phyloP scores from a whole-genome alignment of 371 early-diverging fungal genomes.

The Mortierella sp. region DNA sequence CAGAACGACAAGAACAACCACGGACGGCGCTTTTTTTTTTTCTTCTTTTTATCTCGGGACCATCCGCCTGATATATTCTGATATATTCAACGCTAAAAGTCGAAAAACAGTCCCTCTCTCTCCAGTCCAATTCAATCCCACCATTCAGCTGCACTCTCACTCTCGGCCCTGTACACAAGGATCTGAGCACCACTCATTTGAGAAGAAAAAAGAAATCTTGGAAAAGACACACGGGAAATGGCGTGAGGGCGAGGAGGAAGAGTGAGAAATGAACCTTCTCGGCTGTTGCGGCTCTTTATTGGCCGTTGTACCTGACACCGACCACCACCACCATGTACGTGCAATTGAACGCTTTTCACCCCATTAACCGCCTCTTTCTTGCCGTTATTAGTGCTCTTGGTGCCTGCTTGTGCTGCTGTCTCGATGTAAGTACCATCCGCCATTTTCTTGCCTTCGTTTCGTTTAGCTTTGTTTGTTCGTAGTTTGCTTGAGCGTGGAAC shows the following conservation, averaged over 20 bases:
- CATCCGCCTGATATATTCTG: background rate
- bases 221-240: background rate
- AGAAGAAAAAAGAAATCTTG: background rate
- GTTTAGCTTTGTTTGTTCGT: no score
- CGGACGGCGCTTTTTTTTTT: background rate
- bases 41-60: background rate
- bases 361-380: background rate
- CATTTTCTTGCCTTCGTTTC: background rate
- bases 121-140: background rate
- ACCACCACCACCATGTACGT: background rate
- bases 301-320: background rate
- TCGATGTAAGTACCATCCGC: background rate
- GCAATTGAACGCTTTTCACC: background rate
- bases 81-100: conserved; percentile 8
- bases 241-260: background rate
- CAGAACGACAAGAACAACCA: background rate
- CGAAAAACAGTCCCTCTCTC: background rate
- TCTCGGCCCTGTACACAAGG: background rate
- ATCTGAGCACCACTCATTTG: background rate
- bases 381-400: background rate
- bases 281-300: background rate
- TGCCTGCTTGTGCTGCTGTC: conserved; percentile 8
- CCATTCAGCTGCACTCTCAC: background rate
- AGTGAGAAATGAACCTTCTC: background rate
- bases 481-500: no score